Evolutionary conservation across 768 basidiomycete species (phyloP).

Genomic region (Jaapia argillacea): DNA sequence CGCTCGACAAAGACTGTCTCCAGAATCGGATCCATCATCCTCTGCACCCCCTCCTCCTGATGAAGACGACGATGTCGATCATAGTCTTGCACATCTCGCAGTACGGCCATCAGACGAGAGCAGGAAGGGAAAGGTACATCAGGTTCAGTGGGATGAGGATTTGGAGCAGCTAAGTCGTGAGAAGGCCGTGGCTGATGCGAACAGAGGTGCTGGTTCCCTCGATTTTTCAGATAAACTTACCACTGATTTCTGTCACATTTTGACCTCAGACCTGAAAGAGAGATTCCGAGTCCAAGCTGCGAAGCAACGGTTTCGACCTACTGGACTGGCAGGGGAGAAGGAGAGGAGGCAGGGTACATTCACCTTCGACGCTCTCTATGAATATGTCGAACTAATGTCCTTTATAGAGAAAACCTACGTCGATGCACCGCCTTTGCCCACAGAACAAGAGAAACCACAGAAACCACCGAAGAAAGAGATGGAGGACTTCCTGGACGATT

Average conservation of each 20-base stretch:
- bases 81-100: conserved; percentile 42
- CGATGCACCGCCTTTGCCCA: conserved; percentile 48
- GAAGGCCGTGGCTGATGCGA: conserved; percentile 67
- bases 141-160: conserved; percentile 59
- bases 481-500: conserved; percentile 65
- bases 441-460: conserved; percentile 20
- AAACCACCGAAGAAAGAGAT: conserved; percentile 43
- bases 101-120: conserved; percentile 17
- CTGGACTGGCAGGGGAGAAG: conserved; percentile 11
- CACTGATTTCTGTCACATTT: neutral
- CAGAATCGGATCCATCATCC: conserved; percentile 10
- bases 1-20: conserved; percentile 46
- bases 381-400: no score
- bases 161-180: conserved; percentile 59
- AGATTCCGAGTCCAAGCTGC: conserved; percentile 49
- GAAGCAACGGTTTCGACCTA: conserved; percentile 19
- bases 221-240: neutral
- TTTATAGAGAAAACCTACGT: conserved; percentile 20
- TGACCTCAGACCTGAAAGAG: conserved; percentile 45
- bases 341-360: conserved; percentile 28
- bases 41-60: conserved; percentile 31
- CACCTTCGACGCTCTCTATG: neutral
- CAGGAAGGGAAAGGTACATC: conserved; percentile 54
- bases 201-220: conserved; percentile 40
- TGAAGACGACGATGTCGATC: conserved; percentile 49